These are phyloP conservation scores for Hansenula lynferdii DNA, from an alignment of 1,139 yeast species.

Conservation along the genomic window DNA sequence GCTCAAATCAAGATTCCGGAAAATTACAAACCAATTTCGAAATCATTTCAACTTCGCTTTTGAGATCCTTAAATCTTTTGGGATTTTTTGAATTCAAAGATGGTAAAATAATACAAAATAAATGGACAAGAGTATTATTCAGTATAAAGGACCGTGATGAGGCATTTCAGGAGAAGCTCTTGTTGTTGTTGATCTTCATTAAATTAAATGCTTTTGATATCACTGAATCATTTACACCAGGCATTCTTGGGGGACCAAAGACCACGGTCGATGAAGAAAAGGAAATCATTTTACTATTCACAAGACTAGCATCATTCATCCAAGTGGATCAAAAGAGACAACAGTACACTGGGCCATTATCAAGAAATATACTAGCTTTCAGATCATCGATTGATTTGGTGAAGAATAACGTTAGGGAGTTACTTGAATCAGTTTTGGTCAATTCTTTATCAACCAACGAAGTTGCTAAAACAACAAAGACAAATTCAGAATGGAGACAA, in stretches of 20 bases:
- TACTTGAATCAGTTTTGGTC: conserved; percentile 49
- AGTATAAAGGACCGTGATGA: conserved; percentile 24
- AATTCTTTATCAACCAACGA: conserved; percentile 53
- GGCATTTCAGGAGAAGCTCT: conserved; percentile 30
- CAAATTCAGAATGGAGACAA: conserved; percentile 51
- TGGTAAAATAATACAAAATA: conserved; percentile 37
- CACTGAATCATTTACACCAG: conserved; percentile 27
- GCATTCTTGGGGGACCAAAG: conserved; percentile 28
- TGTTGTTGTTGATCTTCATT: conserved; percentile 43
- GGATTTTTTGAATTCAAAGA: conserved; percentile 42
- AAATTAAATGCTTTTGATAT: conserved; percentile 34
- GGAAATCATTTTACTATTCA: conserved; percentile 41
- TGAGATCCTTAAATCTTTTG: conserved; percentile 53
- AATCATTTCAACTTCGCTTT: conserved; percentile 52
- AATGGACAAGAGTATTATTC: conserved; percentile 54
- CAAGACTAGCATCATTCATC: conserved; percentile 55
- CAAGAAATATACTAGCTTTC: conserved; percentile 57
- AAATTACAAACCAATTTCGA: conserved; percentile 42
- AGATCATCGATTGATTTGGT: conserved; percentile 62
- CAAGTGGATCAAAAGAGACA: conserved; percentile 50
- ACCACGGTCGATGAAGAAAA: conserved; percentile 28
- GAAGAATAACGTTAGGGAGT: conserved; percentile 44
- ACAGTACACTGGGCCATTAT: conserved; percentile 67
- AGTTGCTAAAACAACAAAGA: conserved; percentile 37
- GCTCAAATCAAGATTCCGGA: conserved; percentile 22